phyloP scores from a whole-genome alignment of 352 stramenopile species.

The Globisporangium perplexum region DNA sequence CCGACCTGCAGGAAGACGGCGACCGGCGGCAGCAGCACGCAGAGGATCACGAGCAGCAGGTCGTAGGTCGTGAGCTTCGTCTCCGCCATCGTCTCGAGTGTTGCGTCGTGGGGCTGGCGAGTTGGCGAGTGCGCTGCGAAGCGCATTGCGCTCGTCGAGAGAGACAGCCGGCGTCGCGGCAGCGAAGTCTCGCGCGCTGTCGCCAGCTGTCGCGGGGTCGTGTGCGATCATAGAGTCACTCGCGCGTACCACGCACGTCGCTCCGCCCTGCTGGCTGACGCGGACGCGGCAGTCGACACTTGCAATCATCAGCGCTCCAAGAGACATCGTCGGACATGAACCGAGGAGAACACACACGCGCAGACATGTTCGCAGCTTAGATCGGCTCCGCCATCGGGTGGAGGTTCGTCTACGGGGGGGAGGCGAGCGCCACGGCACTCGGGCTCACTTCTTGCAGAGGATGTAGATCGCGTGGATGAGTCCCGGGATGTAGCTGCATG shows the following conservation, averaged over 20 bases:
- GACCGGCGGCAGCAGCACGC: slow-evolving; percentile 38
- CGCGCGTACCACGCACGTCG: background rate
- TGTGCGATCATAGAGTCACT: background rate
- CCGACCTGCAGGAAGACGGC: slow-evolving; percentile 28
- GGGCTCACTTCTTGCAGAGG: slow-evolving; percentile 50
- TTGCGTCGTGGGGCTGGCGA: background rate
- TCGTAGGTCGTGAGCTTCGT: slow-evolving; percentile 40
- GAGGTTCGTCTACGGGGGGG: background rate
- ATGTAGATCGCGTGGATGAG: slow-evolving; percentile 75
- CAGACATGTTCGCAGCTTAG: background rate
- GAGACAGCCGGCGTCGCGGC: background rate
- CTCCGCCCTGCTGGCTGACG: too few relatives aligned
- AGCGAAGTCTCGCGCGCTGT: background rate
- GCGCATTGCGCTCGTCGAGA: background rate
- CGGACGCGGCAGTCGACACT: background rate
- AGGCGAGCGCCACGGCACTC: too few relatives aligned
- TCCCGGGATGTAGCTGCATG: slow-evolving; percentile 53
- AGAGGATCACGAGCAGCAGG: slow-evolving; percentile 54
- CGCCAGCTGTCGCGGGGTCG: background rate
- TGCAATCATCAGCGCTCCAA: background rate
- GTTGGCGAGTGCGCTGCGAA: background rate
- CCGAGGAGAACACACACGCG: background rate
- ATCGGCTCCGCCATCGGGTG: too few relatives aligned
- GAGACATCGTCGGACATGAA: background rate
- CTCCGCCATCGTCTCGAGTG: slow-evolving; percentile 21